Base-by-base conservation (phyloP, 208 protist genomes). In the Leptomonas seymouri region DNA sequence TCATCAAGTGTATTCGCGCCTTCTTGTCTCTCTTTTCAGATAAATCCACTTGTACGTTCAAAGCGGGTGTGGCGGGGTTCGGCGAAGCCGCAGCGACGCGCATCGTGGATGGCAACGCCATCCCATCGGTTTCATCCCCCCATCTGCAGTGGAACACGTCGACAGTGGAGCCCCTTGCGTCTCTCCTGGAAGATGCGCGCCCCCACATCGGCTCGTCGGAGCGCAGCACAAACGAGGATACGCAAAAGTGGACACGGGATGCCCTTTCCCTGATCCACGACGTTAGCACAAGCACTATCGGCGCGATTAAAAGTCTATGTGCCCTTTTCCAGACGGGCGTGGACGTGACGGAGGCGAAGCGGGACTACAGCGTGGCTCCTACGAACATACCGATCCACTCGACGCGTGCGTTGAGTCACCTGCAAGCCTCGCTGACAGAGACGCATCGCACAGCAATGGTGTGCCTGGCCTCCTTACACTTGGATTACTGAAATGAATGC, bases 351-450 rank as follows among this genome's bases (percentile, higher is more conserved):
- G 69, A 28, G 34, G 16, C 45, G 23, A 58, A 61, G 44, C 31
- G 30, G 2, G 16, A 28, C 18, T 75, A 56, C 54, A 21, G 16
- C 53, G 41, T 42, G 39, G 31, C 21, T 11, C 69, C 69, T 2
- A 45, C 69, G 3, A 68, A 63, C 27, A 23, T 68, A 36, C 31
- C 51, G 39, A n/a, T 25, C 14, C 63, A 62, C 23, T 71, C 71
- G 41, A 76, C 71, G 50, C 71, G 71, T 25, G 71, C 71, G 50
- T 57, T 76, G 20, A 62, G 71, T 41, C 71, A 63, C 56, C 71
- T 76, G 31, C 71, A 71, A 30, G 56, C 55, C 2, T 76, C 71
- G 23, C 56, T 76, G 25, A 28, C 28, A 0, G 71, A 76, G 30
- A 28, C 57, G 15, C 56, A 76, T 27, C 63, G 62, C 18, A 36